A percentile compares a stretch with the other conserved stretches of the same genome.
These are phyloP conservation scores for Biscogniauxia marginata DNA, from an alignment of 2,329 filamentous ascomycete genomes.

Conservation along the genomic window DNA sequence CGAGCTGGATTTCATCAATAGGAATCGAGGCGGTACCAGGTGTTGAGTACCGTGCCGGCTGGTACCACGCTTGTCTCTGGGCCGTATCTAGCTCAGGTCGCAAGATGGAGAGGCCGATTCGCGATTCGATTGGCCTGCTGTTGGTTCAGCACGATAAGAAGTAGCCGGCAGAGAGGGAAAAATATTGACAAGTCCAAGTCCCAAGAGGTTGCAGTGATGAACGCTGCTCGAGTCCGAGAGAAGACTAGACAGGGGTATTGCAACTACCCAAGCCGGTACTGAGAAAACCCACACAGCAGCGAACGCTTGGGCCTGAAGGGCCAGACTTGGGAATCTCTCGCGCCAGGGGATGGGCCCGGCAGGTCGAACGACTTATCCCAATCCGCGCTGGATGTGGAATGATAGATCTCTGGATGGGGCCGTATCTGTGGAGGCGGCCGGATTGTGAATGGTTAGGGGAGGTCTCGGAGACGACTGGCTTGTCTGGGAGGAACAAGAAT, in stretches of 20 bases:
- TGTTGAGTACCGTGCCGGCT: background rate
- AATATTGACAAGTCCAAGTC: background rate
- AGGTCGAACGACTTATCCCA: background rate
- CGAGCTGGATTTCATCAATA: slow-evolving; percentile 1
- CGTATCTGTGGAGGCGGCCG: background rate
- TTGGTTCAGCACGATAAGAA: background rate
- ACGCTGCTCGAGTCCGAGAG: background rate
- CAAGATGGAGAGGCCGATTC: background rate
- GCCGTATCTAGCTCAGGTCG: background rate
- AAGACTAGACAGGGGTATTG: background rate
- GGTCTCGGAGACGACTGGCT: too few species aligned
- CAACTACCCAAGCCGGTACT: background rate
- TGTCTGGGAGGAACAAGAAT: too few species aligned
- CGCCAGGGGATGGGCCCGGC: background rate
- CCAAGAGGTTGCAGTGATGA: slow-evolving; percentile 2
- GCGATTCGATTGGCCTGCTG: slow-evolving; percentile 1
- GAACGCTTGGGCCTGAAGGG: background rate
- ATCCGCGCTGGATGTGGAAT: background rate
- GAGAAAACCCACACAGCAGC: background rate
- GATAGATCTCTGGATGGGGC: background rate
- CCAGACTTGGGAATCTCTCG: background rate
- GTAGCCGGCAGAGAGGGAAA: background rate
- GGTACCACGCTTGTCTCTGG: background rate
- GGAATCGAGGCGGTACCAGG: background rate
- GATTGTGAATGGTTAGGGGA: background rate